Conservation (phyloP, 106 monocot species). For the Dendrobium chrysotoxum region DNA sequence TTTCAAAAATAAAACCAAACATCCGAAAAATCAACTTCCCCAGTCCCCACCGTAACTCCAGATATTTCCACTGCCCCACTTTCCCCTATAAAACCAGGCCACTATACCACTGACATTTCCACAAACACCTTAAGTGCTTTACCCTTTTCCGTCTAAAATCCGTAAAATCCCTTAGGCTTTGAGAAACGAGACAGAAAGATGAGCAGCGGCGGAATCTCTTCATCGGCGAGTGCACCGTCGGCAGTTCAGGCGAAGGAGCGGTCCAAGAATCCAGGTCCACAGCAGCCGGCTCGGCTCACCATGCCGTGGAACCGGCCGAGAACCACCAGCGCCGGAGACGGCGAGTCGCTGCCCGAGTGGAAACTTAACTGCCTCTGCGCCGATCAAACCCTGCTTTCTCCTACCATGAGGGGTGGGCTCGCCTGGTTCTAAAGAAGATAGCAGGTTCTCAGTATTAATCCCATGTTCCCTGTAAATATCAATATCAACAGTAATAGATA, state of each 20-base stretch:
- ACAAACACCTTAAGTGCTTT: not conserved
- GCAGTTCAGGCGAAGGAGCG: not conserved
- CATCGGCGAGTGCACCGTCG: not conserved
- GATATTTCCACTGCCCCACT: too few species aligned
- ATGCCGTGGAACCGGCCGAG: constrained; percentile 4
- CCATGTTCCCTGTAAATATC: not conserved
- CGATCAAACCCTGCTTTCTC: constrained; percentile 15
- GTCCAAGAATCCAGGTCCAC: not conserved
- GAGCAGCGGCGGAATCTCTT: not conserved
- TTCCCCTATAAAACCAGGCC: too few species aligned
- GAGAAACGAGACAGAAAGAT: not conserved
- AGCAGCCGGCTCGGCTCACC: not conserved
- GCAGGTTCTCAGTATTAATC: not conserved
- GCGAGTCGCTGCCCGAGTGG: constrained; percentile 37
- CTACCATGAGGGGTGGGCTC: constrained; percentile 16
- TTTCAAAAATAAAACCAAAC: too few species aligned
- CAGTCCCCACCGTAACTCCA: too few species aligned
- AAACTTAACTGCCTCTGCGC: constrained; percentile 35
- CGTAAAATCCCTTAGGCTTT: too few species aligned
- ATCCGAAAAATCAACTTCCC: too few species aligned
- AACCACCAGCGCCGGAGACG: not conserved
- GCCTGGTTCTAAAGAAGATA: constrained; percentile 1
- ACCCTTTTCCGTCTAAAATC: not conserved
- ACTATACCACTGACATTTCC: not conserved
- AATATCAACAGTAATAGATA: not conserved